phyloP scores from a whole-genome alignment of 2,329 filamentous ascomycete genomes.

The Colletotrichum sojae region DNA sequence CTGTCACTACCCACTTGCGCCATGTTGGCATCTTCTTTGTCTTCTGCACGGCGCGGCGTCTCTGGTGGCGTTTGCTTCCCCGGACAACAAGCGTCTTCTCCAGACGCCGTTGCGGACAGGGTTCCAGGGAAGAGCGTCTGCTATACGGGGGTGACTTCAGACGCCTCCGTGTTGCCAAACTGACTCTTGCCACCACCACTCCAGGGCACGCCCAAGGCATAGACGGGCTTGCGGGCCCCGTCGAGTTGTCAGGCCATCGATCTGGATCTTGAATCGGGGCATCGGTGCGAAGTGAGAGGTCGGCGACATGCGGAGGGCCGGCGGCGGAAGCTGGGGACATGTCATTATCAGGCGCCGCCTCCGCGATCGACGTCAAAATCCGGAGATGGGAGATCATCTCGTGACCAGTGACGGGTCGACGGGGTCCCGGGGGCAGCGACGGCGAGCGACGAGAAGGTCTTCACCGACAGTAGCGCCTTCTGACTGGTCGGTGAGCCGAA shows the following conservation, averaged over 20 bases:
- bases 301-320: background rate
- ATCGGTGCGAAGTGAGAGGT: background rate
- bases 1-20: background rate
- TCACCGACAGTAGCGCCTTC: background rate
- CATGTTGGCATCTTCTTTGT: conserved; percentile 19
- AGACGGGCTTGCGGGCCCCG: background rate
- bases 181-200: conserved; percentile 32
- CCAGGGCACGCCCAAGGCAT: conserved; percentile 8
- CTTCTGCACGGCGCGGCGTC: conserved; percentile 17
- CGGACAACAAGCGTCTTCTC: conserved; percentile 17
- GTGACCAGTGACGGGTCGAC: conserved; percentile 18
- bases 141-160: conserved; percentile 17
- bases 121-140: conserved; percentile 9
- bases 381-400: conserved; percentile 29
- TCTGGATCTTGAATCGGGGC: conserved; percentile 1
- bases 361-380: conserved; percentile 25
- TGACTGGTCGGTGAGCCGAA: conserved; percentile 15
- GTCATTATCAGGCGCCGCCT: conserved; percentile 13
- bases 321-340: background rate
- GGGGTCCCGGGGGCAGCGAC: conserved; percentile 1
- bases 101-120: conserved; percentile 16
- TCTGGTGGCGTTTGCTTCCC: conserved; percentile 34
- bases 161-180: conserved; percentile 33
- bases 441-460: background rate
- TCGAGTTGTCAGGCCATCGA: conserved; percentile 21